These are phyloP conservation scores for Trichosanthes cucumerina DNA, from an alignment of 306 rosid species.

Conservation along the genomic window DNA sequence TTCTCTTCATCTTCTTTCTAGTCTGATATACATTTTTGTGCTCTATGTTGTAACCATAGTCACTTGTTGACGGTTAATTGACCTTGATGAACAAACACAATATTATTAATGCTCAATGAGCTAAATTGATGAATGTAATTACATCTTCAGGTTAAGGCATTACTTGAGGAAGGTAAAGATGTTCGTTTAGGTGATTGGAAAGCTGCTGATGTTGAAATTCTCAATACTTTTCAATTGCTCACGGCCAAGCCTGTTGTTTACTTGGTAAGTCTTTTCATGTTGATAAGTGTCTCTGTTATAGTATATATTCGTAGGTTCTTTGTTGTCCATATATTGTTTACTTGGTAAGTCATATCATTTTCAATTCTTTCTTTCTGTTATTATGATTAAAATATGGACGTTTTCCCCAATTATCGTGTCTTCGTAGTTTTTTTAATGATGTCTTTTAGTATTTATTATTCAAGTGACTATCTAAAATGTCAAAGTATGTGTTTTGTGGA, in stretches of 20 bases:
- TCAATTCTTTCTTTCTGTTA: not conserved
- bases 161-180: constrained; percentile 77
- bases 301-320: not conserved
- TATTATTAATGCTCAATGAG: not conserved
- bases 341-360: not conserved
- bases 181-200: constrained; percentile 96
- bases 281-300: not conserved
- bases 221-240: constrained; percentile 89
- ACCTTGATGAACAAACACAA: not conserved
- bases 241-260: constrained; percentile 95
- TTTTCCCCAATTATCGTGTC: not conserved
- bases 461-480: not conserved
- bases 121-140: not conserved
- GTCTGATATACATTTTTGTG: not conserved
- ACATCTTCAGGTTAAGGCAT: constrained; percentile 63
- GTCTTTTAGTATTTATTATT: not conserved
- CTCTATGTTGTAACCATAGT: not conserved
- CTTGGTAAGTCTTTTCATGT: constrained; percentile 42
- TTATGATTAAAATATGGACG: not conserved
- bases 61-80: not conserved
- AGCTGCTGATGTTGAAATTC: constrained; percentile 80
- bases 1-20: not conserved
- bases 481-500: not conserved
- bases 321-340: not conserved
- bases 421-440: not conserved